Conservation (phyloP, 352 stramenopile species). For the Pythium guiyangense region DNA sequence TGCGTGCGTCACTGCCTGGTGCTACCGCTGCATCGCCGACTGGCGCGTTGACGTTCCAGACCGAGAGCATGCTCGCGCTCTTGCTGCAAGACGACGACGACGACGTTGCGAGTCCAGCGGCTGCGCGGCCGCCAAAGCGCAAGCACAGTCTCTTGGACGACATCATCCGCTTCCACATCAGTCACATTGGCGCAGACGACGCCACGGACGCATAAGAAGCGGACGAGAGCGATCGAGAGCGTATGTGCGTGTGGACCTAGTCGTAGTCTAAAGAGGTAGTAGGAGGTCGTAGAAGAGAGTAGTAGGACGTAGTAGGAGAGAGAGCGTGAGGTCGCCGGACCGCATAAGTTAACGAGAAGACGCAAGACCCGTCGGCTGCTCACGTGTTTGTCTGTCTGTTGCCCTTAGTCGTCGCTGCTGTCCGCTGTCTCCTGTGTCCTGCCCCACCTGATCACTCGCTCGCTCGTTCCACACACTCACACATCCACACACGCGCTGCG, state of each 20-base stretch:
- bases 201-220: neutral
- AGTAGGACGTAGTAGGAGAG: too few species aligned
- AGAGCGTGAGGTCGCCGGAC: too few species aligned
- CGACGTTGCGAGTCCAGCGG: neutral
- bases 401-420: too few species aligned
- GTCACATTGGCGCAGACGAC: conserved; percentile 11
- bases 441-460: too few species aligned
- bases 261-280: too few species aligned
- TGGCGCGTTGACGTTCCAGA: neutral
- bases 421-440: too few species aligned
- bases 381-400: too few species aligned
- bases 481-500: neutral
- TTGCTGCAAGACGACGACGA: conserved; percentile 10
- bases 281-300: too few species aligned
- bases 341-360: neutral
- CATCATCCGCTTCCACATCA: conserved; percentile 43
- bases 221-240: neutral
- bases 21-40: neutral
- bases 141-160: conserved; percentile 32
- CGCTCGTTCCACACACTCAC: too few species aligned
- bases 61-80: conserved; percentile 5
- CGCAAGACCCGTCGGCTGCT: too few species aligned
- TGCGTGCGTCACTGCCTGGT: neutral
- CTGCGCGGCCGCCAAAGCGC: neutral
- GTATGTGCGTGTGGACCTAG: neutral